Percentiles rank a stretch among this genome's conserved stretches.
Conservation (phyloP, 306 rosid genomes). For the Cicer pinnatifidum region DNA sequence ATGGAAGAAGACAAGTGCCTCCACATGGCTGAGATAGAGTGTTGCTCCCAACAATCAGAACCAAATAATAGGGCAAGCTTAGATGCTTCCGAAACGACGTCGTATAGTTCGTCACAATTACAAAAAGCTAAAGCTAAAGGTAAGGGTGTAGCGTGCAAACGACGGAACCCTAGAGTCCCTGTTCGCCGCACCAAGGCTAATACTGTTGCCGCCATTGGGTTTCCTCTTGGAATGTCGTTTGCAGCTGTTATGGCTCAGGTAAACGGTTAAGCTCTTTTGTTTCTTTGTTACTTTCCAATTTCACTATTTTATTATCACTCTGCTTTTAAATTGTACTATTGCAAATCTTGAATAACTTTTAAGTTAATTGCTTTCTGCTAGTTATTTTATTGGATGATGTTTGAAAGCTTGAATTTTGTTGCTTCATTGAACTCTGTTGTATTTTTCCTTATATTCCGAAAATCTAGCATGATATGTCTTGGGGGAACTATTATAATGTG, state of each 20-base stretch:
- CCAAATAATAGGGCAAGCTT: conserved; percentile 31
- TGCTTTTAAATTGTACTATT: background rate
- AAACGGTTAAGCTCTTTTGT: background rate
- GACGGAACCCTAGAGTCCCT: conserved; percentile 60
- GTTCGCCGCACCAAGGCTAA: conserved; percentile 52
- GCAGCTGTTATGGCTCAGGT: conserved; percentile 90
- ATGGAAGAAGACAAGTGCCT: conserved; percentile 6
- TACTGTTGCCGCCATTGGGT: conserved; percentile 60
- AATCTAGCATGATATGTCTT: background rate
- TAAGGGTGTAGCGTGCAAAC: conserved; percentile 51
- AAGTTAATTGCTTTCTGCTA: background rate
- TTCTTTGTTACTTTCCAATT: background rate
- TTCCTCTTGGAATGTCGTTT: conserved; percentile 83
- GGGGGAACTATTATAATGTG: background rate
- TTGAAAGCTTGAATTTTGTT: background rate
- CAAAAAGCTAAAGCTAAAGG: conserved; percentile 38
- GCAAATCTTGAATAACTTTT: background rate
- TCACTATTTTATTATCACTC: background rate
- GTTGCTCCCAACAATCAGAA: conserved; percentile 11
- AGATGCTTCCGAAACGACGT: conserved; percentile 48
- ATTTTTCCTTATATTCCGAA: background rate
- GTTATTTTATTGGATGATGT: background rate
- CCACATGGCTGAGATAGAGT: conserved; percentile 36
- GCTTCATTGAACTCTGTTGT: conserved; percentile 11
- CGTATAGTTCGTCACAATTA: conserved; percentile 44